phyloP scores from a whole-genome alignment of 73 alveolate genomes.

The Paramecium caudatum region DNA sequence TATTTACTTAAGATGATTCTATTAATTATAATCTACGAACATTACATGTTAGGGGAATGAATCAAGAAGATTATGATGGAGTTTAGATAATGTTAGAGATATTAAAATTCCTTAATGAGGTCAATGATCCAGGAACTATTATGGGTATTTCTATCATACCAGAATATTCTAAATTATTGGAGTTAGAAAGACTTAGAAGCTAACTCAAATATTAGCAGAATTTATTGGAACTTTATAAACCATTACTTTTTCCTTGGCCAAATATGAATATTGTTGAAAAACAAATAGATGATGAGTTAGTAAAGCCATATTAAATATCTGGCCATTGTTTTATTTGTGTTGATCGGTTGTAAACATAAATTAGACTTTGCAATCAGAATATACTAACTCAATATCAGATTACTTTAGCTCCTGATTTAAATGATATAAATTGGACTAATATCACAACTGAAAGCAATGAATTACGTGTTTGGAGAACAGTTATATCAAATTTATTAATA shows the following conservation, averaged over 20 bases:
- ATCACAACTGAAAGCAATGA: conserved; percentile 2
- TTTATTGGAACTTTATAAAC: conserved; percentile 9
- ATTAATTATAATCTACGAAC: conserved; percentile 1
- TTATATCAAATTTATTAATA: conserved; percentile 26
- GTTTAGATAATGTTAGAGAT: conserved; percentile 54
- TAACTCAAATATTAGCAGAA: neutral
- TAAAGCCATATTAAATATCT: conserved; percentile 15
- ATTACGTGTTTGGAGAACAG: conserved; percentile 35
- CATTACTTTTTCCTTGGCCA: neutral
- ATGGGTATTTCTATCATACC: conserved; percentile 57
- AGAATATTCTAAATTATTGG: conserved; percentile 21
- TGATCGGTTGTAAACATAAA: conserved; percentile 8
- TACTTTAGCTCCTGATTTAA: conserved; percentile 26
- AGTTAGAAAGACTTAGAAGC: neutral
- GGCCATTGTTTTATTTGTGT: conserved; percentile 57
- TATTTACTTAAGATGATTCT: conserved; percentile 13
- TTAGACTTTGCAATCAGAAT: conserved; percentile 18
- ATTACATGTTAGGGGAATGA: conserved; percentile 27
- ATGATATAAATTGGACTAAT: conserved; percentile 58
- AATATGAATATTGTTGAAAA: neutral
- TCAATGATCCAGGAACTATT: conserved; percentile 55
- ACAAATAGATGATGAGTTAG: neutral
- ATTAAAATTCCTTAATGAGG: conserved; percentile 9
- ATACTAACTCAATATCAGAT: neutral
- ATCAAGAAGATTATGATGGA: conserved; percentile 49